Conservation (phyloP, 345 rosid species). For the Lumnitzera racemosa region DNA sequence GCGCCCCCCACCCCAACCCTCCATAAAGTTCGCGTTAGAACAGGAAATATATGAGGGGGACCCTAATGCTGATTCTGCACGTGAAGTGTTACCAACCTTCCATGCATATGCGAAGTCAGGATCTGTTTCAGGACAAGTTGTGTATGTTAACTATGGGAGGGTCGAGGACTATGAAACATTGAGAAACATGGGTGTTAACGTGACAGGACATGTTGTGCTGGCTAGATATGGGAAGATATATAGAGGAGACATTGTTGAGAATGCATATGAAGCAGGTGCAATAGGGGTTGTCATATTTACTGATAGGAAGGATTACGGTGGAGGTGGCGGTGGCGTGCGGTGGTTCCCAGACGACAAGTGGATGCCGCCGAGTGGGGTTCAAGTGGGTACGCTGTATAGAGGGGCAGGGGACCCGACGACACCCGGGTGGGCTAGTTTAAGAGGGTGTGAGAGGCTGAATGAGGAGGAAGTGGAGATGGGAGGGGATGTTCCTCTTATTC, state of each 20-base stretch:
- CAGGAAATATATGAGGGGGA: conserved; percentile 56
- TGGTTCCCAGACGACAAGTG: conserved; percentile 60
- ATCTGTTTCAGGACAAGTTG: conserved; percentile 41
- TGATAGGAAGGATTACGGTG: conserved; percentile 66
- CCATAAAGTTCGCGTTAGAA: conserved; percentile 29
- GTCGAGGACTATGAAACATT: conserved; percentile 47
- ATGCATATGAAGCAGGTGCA: conserved; percentile 61
- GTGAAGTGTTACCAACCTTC: conserved; percentile 59
- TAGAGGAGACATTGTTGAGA: conserved; percentile 72
- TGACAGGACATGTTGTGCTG: conserved; percentile 38
- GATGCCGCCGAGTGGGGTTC: conserved; percentile 90
- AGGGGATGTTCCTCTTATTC: conserved; percentile 54
- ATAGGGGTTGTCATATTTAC: conserved; percentile 56
- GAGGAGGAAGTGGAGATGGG: conserved; percentile 44
- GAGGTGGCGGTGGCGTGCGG: conserved; percentile 28
- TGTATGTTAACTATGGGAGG: conserved; percentile 67
- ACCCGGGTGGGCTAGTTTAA: conserved; percentile 75
- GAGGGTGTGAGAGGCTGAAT: conserved; percentile 64
- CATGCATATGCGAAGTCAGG: conserved; percentile 84
- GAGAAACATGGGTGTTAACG: conserved; percentile 40
- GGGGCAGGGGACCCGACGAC: conserved; percentile 72
- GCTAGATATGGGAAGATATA: conserved; percentile 62
- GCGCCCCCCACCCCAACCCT: conserved; percentile 15
- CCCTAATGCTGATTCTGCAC: conserved; percentile 55
- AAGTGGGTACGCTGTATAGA: conserved; percentile 61